Conservation (phyloP, 2,329 filamentous ascomycete genomes). For the Nemania diffusa region DNA sequence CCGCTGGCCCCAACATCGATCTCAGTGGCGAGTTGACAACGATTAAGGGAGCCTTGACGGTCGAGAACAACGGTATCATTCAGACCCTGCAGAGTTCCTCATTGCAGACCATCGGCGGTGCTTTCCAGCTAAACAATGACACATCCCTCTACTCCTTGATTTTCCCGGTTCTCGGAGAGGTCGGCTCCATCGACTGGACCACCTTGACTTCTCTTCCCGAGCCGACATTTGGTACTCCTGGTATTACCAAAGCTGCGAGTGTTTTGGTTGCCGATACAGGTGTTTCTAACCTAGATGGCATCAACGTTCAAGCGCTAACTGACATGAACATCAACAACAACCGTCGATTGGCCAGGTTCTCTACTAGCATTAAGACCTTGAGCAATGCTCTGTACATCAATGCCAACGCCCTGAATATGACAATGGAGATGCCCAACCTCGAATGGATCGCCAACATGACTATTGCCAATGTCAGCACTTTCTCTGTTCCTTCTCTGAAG, state of each 20-base stretch:
- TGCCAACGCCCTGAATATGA: conserved; percentile 80
- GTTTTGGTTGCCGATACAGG: conserved; percentile 88
- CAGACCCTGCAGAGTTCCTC: conserved; percentile 69
- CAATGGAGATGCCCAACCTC: conserved; percentile 81
- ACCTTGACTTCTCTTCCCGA: conserved; percentile 72
- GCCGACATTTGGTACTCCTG: conserved; percentile 61
- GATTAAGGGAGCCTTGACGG: conserved; percentile 67
- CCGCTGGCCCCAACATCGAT: conserved; percentile 66
- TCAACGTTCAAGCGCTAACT: conserved; percentile 79
- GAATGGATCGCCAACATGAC: conserved; percentile 82
- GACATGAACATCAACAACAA: conserved; percentile 92
- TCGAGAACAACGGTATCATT: conserved; percentile 69
- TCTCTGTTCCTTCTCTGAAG: conserved; percentile 78
- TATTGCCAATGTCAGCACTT: conserved; percentile 79
- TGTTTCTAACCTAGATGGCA: conserved; percentile 79
- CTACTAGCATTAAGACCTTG: conserved; percentile 81
- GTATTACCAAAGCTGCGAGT: conserved; percentile 72
- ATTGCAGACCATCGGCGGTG: conserved; percentile 73
- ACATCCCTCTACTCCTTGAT: conserved; percentile 74
- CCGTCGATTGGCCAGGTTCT: conserved; percentile 77
- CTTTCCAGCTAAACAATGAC: conserved; percentile 75
- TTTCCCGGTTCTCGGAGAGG: conserved; percentile 71
- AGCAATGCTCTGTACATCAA: conserved; percentile 76
- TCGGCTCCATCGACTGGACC: conserved; percentile 75
- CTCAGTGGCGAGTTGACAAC: conserved; percentile 67